A percentile compares a stretch with the other conserved stretches of the same genome.
phyloP scores from a whole-genome alignment of 441 rosid genomes.

The Omphalea diandra region DNA sequence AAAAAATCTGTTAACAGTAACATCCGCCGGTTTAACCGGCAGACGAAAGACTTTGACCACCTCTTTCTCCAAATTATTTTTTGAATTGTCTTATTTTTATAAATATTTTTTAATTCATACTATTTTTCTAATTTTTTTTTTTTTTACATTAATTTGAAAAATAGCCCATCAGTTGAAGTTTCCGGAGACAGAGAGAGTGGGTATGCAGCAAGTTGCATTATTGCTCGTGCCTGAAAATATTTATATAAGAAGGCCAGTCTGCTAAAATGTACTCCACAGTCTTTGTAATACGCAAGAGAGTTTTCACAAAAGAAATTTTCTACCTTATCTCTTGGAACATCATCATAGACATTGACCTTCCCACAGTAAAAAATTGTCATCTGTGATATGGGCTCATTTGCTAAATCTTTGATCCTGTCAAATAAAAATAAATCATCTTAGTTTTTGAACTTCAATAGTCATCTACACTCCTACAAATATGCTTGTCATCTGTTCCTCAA shows the following conservation, averaged over 20 bases:
- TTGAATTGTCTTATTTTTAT: no score
- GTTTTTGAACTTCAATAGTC: constrained; percentile 21
- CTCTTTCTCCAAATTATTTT: no score
- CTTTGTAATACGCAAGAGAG: constrained; percentile 19
- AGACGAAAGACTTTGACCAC: no score
- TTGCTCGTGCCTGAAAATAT: constrained; percentile 65
- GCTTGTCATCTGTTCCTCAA: no score
- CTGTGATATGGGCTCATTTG: constrained; percentile 46
- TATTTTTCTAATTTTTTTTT: no score
- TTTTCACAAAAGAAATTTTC: background rate
- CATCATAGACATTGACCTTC: constrained; percentile 73
- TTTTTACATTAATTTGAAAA: no score
- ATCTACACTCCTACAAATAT: background rate
- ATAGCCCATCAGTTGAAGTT: no score
- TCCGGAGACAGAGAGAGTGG: constrained; percentile 52
- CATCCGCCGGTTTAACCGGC: no score
- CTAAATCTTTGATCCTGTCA: constrained; percentile 30
- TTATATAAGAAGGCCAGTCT: constrained; percentile 27
- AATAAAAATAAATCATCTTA: constrained; percentile 15
- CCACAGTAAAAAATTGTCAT: constrained; percentile 89
- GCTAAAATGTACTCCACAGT: constrained; percentile 29
- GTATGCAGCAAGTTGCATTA: constrained; percentile 74
- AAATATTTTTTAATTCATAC: no score
- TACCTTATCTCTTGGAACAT: constrained; percentile 76
- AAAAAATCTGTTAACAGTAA: no score